These are phyloP conservation scores for Auriculariales sp. DNA, from an alignment of 768 basidiomycete species.

Conservation along the genomic window DNA sequence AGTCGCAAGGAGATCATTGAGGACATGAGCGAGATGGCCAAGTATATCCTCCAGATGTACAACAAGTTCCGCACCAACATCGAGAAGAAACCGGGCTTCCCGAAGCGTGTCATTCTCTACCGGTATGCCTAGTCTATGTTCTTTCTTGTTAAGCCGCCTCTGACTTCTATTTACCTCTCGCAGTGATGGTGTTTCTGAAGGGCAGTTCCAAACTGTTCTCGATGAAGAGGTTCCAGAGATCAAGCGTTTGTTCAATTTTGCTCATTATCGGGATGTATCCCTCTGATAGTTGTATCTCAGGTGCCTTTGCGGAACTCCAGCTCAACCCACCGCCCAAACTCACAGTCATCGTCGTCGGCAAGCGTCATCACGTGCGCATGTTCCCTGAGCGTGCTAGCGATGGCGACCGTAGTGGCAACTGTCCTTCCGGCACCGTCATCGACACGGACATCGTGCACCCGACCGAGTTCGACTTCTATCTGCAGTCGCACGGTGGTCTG, in stretches of 20 bases:
- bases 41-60: constrained; percentile 43
- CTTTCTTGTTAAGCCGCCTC: not conserved
- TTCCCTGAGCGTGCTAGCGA: constrained; percentile 33
- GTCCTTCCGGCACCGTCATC: constrained; percentile 63
- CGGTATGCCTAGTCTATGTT: constrained; percentile 25
- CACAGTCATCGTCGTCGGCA: constrained; percentile 69
- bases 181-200: constrained; percentile 41
- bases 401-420: constrained; percentile 56
- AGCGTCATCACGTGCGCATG: constrained; percentile 53
- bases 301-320: constrained; percentile 41
- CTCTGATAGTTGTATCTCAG: constrained; percentile 21
- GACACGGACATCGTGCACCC: constrained; percentile 59
- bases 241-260: constrained; percentile 27
- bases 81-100: constrained; percentile 37
- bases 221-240: constrained; percentile 45
- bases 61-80: constrained; percentile 37
- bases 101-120: constrained; percentile 63
- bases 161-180: not conserved
- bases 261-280: not conserved
- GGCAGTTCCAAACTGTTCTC: constrained; percentile 33
- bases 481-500: constrained; percentile 64
- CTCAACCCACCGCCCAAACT: constrained; percentile 41
- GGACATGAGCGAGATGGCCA: constrained; percentile 50
- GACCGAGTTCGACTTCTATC: constrained; percentile 62
- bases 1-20: constrained; percentile 67